Evolutionary conservation across 2,329 filamentous ascomycete genomes (phyloP), one percentile per base, ranked within the genome.

Genomic region (Alternaria burnsii): DNA sequence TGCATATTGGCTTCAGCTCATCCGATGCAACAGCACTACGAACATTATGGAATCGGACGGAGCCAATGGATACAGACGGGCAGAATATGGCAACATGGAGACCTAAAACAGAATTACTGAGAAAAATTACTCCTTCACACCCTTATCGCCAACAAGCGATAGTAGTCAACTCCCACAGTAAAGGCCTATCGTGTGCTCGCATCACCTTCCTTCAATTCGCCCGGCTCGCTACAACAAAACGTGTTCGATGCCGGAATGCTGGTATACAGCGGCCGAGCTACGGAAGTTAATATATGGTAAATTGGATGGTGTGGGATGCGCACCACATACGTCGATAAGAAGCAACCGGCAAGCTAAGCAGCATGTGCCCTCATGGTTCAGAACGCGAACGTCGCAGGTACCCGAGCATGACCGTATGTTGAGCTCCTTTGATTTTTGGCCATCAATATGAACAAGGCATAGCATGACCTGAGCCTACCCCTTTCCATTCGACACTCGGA

Each of bases 201-300:
- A 14, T 18, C 34, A 26, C 22, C 32, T 18, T 34, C 14, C 16
- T 12, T 48, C 11, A 16, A 55, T 55, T 55, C 24, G 52, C 30
- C 12, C 42, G 52, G 44, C 28, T n/a, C 43, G 11, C 16, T 36
- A 18, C 36, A 41, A 6, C 28, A 40, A 11, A 54, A 20, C 38
- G 18, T 42, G 43, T 40, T 28, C 47, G 40, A 40, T 11, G 41
- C 55, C 24, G 20, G 12, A 42, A 50, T n/a, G 12, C 32, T 34
- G 42, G 28, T 30, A 32, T 10, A 16, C 18, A 28, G 42, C 53
- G 42, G 43, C 38, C 30, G 55, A 61, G 53, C 28, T 40, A 46
- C 50, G 53, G 55, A 58, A 51, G 28, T 54, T 61, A 58, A 61
- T 61, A 18, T 52, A 26, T 36, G 11, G 14, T 55, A 51, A 41